phyloP scores from a whole-genome alignment of 2,329 filamentous ascomycete species.

The Septoria petroselini region DNA sequence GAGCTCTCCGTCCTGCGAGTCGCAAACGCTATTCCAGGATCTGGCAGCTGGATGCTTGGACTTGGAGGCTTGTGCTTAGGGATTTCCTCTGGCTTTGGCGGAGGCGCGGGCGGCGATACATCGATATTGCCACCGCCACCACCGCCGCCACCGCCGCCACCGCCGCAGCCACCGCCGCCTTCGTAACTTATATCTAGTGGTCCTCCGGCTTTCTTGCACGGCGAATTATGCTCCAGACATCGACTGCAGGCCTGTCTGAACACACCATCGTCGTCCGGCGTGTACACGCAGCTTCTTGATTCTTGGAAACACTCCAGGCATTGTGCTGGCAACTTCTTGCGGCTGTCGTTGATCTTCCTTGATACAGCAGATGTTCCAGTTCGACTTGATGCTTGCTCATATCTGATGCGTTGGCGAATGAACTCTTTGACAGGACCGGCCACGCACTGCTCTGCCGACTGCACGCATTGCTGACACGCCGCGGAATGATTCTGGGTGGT shows the following conservation, averaged over 20 bases:
- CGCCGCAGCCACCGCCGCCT: background rate
- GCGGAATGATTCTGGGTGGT: slow-evolving; percentile 30
- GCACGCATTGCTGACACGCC: slow-evolving; percentile 37
- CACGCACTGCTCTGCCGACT: slow-evolving; percentile 35
- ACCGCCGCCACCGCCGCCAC: too few relatives aligned
- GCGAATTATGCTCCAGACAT: slow-evolving; percentile 5
- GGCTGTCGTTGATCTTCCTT: slow-evolving; percentile 3
- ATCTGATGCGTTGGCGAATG: slow-evolving; percentile 26
- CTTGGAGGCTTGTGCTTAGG: background rate
- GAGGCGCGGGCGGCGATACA: background rate
- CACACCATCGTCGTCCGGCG: slow-evolving; percentile 8
- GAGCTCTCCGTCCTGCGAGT: slow-evolving; percentile 36
- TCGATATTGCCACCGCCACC: background rate
- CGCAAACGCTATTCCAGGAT: slow-evolving; percentile 9
- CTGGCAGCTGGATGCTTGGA: background rate
- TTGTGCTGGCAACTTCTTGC: slow-evolving; percentile 2
- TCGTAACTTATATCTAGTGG: background rate
- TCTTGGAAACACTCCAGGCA: slow-evolving; percentile 11
- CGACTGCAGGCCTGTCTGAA: slow-evolving; percentile 6
- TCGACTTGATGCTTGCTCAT: slow-evolving; percentile 23
- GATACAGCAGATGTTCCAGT: slow-evolving; percentile 7
- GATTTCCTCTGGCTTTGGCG: background rate
- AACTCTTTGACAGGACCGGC: slow-evolving; percentile 38
- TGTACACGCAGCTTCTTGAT: slow-evolving; percentile 4
- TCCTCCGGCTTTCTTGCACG: slow-evolving; percentile 2